phyloP scores from a whole-genome alignment of 1,139 yeast genomes.

The Diutina siamensis region DNA sequence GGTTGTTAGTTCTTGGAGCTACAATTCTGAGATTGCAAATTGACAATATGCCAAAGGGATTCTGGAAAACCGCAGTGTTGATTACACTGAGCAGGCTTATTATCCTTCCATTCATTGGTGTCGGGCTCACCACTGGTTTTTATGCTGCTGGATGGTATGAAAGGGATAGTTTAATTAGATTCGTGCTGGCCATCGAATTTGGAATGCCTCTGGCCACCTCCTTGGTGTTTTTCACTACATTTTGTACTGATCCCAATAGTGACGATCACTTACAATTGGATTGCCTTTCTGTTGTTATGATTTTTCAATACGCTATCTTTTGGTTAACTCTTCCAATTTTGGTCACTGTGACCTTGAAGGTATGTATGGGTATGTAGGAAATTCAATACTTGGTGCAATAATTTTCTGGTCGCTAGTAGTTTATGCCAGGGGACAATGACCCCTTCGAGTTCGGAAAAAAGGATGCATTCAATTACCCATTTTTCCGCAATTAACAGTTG shows the following conservation, averaged over 20 bases:
- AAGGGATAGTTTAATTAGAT: constrained; percentile 41
- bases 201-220: constrained; percentile 85
- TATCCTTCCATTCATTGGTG: constrained; percentile 33
- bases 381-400: neutral
- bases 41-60: neutral
- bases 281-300: constrained; percentile 64
- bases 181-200: constrained; percentile 66
- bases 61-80: constrained; percentile 11
- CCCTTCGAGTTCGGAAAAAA: too few species aligned
- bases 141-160: constrained; percentile 35
- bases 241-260: constrained; percentile 56
- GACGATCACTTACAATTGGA: constrained; percentile 68
- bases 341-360: constrained; percentile 44
- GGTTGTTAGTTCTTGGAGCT: neutral
- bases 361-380: constrained; percentile 13
- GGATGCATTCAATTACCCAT: too few species aligned
- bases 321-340: constrained; percentile 55
- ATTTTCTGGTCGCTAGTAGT: too few species aligned
- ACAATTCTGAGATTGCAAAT: neutral
- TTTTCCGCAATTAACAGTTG: too few species aligned
- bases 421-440: too few species aligned
- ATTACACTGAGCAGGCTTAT: constrained; percentile 24
- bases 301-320: constrained; percentile 54
- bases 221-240: constrained; percentile 73
- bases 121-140: constrained; percentile 32